These are phyloP conservation scores for Oldenlandia corymbosa DNA, from an alignment of 257 asterid genomes.

Conservation along the genomic window DNA sequence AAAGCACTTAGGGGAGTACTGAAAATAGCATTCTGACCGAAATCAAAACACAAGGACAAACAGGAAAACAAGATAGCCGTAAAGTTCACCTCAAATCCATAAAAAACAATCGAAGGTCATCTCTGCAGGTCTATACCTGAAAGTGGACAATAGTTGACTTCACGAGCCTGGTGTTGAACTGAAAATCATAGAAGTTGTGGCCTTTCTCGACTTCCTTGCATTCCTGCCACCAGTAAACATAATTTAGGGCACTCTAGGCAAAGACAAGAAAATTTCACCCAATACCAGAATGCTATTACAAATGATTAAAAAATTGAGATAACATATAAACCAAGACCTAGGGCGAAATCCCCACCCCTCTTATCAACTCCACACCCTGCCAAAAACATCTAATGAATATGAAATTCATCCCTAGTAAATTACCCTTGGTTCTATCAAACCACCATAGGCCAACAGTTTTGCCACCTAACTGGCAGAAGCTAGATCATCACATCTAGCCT, in stretches of 20 bases:
- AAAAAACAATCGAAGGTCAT: slow-evolving; percentile 14
- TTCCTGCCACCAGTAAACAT: slow-evolving; percentile 35
- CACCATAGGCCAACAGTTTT: too few species aligned
- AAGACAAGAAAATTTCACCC: neutral
- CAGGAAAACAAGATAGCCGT: neutral
- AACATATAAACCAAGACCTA: neutral
- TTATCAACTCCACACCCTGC: too few species aligned
- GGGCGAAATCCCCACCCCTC: too few species aligned
- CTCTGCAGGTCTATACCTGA: slow-evolving; percentile 56
- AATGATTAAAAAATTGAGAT: neutral
- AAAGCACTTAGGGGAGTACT: neutral
- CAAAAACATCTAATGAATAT: too few species aligned
- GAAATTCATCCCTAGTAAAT: neutral
- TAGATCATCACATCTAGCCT: neutral
- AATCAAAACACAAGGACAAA: neutral
- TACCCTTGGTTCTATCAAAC: neutral
- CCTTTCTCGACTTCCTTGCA: slow-evolving; percentile 76
- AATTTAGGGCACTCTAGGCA: neutral
- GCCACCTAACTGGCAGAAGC: too few species aligned
- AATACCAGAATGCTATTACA: neutral
- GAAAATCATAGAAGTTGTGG: slow-evolving; percentile 66
- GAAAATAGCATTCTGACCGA: neutral
- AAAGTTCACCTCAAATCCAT: neutral
- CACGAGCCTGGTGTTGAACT: slow-evolving; percentile 85
- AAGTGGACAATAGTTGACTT: slow-evolving; percentile 90